Base-by-base conservation (phyloP, 192 early-diverging fungal species). In the Phlyctochytrium planicorne region DNA sequence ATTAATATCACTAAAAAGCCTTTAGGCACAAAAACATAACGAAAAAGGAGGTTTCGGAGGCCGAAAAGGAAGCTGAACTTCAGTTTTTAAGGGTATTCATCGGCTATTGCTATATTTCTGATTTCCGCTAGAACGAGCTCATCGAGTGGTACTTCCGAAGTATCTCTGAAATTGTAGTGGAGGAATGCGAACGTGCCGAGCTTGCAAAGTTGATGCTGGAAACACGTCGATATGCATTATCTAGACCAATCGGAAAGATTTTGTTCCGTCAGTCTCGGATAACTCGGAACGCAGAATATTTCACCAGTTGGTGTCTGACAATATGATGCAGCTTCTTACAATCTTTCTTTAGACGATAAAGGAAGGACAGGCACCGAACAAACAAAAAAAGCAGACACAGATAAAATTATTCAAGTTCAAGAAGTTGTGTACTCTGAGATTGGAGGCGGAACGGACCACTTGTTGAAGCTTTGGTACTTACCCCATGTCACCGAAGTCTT, bases 401-500 rank as follows among this genome's bases (percentile, higher is more conserved):
- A 82, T 0, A 40, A 65, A 30, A 72, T 27, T 53, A 68, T 82
- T 52, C 68, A 82, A 27, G 73, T 68, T 3, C 81, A 82, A 52
- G 81, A 79, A 56, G 63, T 79, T n/a, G 52, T 70, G 17, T 50
- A 34, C 4, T 65, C 61, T 2, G 67, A 74, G 3, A n/a, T 68
- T 2, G 63, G 52, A 20, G 70, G 63, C 10, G 60, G 2, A 52
- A 59, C 67, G 3, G 73, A 75, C 24, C 69, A 65, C 14, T 62
- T 79, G 12, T 65, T 71, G n/a, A 76, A 73, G 40, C 32, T 85
- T 3, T 85, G 84, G 84, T 80, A 84, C 65, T 30, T 85, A 20
- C 84, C 84, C 6, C 81, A 85, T 30, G 53, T 73, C 1, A 80
- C 79, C 2, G 84, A 85, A 55, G 68, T 81, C 31, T 47, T 85